Evolutionary conservation across 1,284 basidiomycete species (phyloP), one percentile per base, ranked within the genome.

Genomic region (Trichosporon asahii): DNA sequence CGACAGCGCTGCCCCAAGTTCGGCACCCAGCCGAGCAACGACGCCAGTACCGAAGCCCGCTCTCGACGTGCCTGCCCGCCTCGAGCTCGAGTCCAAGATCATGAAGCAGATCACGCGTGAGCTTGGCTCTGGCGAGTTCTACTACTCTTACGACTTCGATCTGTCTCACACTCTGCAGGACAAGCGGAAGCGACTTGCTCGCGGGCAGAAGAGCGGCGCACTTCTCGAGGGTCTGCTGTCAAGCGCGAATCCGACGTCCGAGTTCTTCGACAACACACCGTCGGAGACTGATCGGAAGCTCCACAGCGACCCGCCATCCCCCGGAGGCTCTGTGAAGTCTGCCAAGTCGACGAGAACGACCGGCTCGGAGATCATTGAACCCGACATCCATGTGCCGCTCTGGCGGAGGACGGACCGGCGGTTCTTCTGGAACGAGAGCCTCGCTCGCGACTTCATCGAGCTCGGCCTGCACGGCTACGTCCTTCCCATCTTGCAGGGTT

Each of bases 401-500:
- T 86, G 86, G 85, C 76, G 85, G 11, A 70, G 85, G 3, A 84
- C 82, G 5, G 86, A 87, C 69, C 76, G 80, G 3, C 78, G 85
- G 0, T 87, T 87, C 78, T 87, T 85, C 79, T 87, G 86, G 82
- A 88, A 87, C 78, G 84, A 85, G 76, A 83, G 70, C 66, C 70
- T 82, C 35, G 63, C 80, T 64, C 76, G 79, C 66, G 80, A 81
- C 66, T 80, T 84, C 68, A 77, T 82, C 69, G 78, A 81, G 35
- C 72, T 72, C 8, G 84, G 85, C 1, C 84, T 93, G 12, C 91
- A 95, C 81, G 85, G 89, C 1, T 95, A 91, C 77, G 88, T 95
- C 64, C 85, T 95, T 1, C 93, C 93, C 0, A 86, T 96, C 66
- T 91, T 94, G 88, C 94, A 97, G 84, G 94, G 94, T 2, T 95